Evolutionary conservation across 192 early-diverging fungal genomes (phyloP), one percentile per base, ranked within the genome.

Genomic region (Linnemannia hyalina): DNA sequence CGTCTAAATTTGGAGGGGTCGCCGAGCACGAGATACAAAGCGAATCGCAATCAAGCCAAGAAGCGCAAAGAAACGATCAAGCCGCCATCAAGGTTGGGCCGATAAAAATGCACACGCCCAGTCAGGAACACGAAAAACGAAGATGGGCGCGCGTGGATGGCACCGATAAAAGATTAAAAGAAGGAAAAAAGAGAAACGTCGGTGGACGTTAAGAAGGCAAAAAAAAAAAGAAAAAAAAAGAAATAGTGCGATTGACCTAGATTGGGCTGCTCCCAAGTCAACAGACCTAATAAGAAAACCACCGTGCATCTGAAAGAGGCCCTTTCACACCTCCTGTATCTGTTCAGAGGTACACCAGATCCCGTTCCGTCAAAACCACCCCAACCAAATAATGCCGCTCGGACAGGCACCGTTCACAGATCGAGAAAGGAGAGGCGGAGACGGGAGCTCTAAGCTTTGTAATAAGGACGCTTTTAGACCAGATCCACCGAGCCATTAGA

Each of bases 101-200:
- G 60, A 65, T 35, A 65, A 65, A 60, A 35, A 65, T 65, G 60
- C 60, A 11, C 60, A 65, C n/a, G n/a, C 60, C 60, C 60, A 20
- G 20, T 22, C 18, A 65, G 60, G 60, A 9, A 65, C 29, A 29
- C 55, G 55, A 57, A 26, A 57, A 26, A 11, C 60, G 32, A 26
- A 65, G 26, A 65, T 65, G 60, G 60, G 60, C n/a, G 60, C 60
- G 60, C 60, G 29, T 26, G 60, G 60, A 65, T 65, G 29, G 26
- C 29, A 4, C 60, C 60, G 60, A 65, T 65, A 65, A 65, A 60
- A 65, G 60, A 65, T 65, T 29, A 65, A 32, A 65, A 65, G 55
- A 65, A 32, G 29, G 11, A 29, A 29, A 11, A 32, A 3, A 13
- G 3, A 32, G n/a, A 63, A 18, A 63, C 26, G 26, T 63, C 26